Evolutionary conservation across 2,329 filamentous ascomycete species (phyloP).

Genomic region (Penicillium sp.): DNA sequence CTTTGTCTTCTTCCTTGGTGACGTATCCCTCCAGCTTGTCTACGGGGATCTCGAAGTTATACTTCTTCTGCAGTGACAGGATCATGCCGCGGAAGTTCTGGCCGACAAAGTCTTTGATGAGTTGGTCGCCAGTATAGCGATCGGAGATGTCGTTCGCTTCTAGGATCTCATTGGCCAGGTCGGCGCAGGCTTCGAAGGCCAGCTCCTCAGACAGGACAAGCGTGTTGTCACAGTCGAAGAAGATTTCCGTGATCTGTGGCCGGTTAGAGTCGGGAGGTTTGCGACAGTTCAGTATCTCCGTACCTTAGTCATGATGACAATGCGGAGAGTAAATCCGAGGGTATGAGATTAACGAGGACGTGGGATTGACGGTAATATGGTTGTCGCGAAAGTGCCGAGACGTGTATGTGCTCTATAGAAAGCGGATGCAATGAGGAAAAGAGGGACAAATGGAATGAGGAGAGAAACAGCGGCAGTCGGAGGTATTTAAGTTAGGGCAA

Average conservation of each 20-base stretch:
- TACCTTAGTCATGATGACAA: conserved; percentile 39
- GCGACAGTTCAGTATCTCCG: conserved; percentile 9
- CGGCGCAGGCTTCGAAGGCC: conserved; percentile 88
- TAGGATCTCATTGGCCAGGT: conserved; percentile 85
- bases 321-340: conserved; percentile 6
- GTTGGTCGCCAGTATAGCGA: conserved; percentile 74
- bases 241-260: conserved; percentile 65
- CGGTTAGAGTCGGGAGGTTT: conserved; percentile 19
- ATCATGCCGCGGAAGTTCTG: conserved; percentile 96
- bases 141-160: conserved; percentile 63
- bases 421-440: not conserved
- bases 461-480: conserved; percentile 10
- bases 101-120: conserved; percentile 86
- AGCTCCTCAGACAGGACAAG: conserved; percentile 89
- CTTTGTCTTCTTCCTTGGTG: conserved; percentile 74
- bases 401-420: not conserved
- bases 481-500: conserved; percentile 9
- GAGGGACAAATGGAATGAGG: conserved; percentile 2
- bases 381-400: not conserved
- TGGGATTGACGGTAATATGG: not conserved
- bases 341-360: not conserved
- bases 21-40: conserved; percentile 76
- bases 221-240: conserved; percentile 83
- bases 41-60: conserved; percentile 68
- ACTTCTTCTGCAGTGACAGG: conserved; percentile 70